Evolutionary conservation across 129 eudicot genomes (phyloP).

Genomic region (Escallonia rubra): DNA sequence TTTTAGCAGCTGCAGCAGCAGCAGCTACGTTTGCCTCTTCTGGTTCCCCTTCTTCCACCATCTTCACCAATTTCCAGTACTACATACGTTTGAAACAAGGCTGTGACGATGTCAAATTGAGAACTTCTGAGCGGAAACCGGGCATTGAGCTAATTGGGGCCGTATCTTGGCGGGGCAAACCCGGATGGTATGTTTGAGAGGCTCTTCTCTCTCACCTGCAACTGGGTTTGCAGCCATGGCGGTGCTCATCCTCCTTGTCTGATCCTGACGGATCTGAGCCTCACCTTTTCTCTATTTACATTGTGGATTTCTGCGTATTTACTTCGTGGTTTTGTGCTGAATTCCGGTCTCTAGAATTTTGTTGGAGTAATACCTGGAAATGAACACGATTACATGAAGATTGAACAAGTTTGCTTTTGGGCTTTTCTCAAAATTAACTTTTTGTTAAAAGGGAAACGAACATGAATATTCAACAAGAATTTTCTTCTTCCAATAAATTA

Average conservation of each 20-base stretch:
- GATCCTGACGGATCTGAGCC: constrained; percentile 31
- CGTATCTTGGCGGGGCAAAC: constrained; percentile 43
- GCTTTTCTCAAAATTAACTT: too few relatives aligned
- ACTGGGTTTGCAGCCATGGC: not conserved
- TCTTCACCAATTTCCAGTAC: not conserved
- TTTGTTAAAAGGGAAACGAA: too few relatives aligned
- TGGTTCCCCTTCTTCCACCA: constrained; percentile 2
- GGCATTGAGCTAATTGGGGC: constrained; percentile 18
- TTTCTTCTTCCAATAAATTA: too few relatives aligned
- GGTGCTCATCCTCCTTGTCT: not conserved
- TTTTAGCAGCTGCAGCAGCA: not conserved
- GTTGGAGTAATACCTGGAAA: too few relatives aligned
- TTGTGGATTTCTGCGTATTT: too few relatives aligned
- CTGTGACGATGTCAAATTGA: constrained; percentile 22
- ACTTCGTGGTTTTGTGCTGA: too few relatives aligned
- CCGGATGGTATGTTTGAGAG: not conserved
- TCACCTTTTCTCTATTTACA: not conserved
- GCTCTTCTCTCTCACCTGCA: not conserved
- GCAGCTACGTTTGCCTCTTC: not conserved
- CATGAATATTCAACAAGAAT: too few relatives aligned
- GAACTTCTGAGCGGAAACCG: constrained; percentile 1
- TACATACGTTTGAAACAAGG: constrained; percentile 8
- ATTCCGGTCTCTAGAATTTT: too few relatives aligned
- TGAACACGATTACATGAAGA: too few relatives aligned
- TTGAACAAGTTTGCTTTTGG: too few relatives aligned